These are phyloP conservation scores for Abelmoschus esculentus DNA, from an alignment of 345 rosid genomes.

Conservation along the genomic window DNA sequence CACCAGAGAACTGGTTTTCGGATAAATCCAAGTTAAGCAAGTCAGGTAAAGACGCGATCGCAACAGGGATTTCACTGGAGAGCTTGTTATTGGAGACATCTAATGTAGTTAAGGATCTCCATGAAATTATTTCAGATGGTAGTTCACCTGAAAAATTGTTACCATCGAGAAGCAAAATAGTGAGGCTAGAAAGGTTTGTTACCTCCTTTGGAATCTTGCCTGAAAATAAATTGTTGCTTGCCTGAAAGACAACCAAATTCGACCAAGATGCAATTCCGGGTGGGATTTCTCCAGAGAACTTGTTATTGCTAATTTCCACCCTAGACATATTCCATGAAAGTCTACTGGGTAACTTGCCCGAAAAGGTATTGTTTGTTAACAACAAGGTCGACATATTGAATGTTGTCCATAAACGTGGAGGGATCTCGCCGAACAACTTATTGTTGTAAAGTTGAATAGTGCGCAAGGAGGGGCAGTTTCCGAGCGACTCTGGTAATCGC, in stretches of 20 bases:
- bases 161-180: conserved; percentile 38
- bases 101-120: conserved; percentile 46
- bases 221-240: conserved; percentile 61
- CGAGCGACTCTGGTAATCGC: conserved; percentile 56
- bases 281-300: conserved; percentile 70
- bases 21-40: conserved; percentile 56
- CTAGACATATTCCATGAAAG: conserved; percentile 65
- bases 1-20: conserved; percentile 54
- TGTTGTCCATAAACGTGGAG: conserved; percentile 56
- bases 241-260: conserved; percentile 41
- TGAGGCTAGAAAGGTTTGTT: conserved; percentile 43
- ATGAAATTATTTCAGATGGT: conserved; percentile 58
- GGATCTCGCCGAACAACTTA: conserved; percentile 71
- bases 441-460: conserved; percentile 61
- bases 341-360: conserved; percentile 60
- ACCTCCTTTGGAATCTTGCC: conserved; percentile 52
- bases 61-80: conserved; percentile 60
- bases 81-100: conserved; percentile 56
- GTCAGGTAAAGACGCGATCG: conserved; percentile 47
- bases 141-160: conserved; percentile 60
- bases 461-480: conserved; percentile 41
- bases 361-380: conserved; percentile 57
- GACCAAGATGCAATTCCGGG: conserved; percentile 41
- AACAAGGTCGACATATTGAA: conserved; percentile 36
- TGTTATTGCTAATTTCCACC: conserved; percentile 58